Evolutionary conservation across 495 filamentous ascomycete genomes (phyloP).

Genomic region (Penicillium turbatum): DNA sequence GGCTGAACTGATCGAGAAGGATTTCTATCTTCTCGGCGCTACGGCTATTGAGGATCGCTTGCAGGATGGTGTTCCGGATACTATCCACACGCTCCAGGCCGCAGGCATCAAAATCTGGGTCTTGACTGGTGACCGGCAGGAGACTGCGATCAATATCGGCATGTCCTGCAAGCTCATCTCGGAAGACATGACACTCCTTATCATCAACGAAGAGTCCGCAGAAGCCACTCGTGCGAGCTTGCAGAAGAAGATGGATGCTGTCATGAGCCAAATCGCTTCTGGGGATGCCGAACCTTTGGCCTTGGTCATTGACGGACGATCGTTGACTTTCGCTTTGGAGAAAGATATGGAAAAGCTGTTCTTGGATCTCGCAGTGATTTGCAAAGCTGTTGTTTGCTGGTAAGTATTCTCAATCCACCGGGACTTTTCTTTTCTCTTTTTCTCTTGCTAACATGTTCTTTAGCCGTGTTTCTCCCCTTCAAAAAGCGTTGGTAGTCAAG

Average conservation of each 20-base stretch:
- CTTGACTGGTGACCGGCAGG: constrained; percentile 93
- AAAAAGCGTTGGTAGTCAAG: constrained; percentile 98
- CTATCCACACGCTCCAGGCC: constrained; percentile 93
- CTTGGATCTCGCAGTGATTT: constrained; percentile 87
- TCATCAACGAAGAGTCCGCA: constrained; percentile 85
- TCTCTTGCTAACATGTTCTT: background rate
- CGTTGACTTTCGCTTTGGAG: constrained; percentile 89
- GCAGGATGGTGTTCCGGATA: constrained; percentile 97
- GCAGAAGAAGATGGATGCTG: constrained; percentile 86
- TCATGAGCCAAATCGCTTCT: constrained; percentile 67
- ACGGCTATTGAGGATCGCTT: constrained; percentile 97
- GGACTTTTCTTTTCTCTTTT: constrained; percentile 11
- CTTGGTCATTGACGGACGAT: constrained; percentile 95
- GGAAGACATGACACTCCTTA: constrained; percentile 97
- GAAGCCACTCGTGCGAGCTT: constrained; percentile 76
- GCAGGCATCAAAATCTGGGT: constrained; percentile 99
- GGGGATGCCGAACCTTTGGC: constrained; percentile 85
- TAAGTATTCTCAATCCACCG: constrained; percentile 29
- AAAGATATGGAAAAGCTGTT: constrained; percentile 91
- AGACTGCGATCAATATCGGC: constrained; percentile 99
- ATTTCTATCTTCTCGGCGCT: constrained; percentile 86
- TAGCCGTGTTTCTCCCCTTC: constrained; percentile 93
- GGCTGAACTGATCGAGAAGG: constrained; percentile 88
- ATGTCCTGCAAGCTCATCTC: constrained; percentile 99
- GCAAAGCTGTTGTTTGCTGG: constrained; percentile 98